These are phyloP conservation scores for Protea cynaroides DNA, from an alignment of 164 flowering plant genomes.

Conservation along the genomic window DNA sequence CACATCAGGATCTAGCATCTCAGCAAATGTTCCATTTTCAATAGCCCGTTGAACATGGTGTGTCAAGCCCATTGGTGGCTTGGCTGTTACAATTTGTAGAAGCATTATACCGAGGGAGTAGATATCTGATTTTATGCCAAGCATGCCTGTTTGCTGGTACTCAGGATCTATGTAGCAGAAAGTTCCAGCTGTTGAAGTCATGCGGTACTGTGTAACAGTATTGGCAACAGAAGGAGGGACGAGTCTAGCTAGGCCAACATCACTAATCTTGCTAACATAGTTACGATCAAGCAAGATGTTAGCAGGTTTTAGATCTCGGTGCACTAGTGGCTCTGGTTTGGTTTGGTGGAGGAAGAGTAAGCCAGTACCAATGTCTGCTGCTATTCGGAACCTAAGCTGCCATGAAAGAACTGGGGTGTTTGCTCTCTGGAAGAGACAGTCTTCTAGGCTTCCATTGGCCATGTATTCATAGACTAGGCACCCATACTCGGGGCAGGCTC, in stretches of 20 bases:
- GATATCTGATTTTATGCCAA: slow-evolving; percentile 61
- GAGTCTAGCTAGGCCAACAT: too few species aligned
- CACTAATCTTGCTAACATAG: slow-evolving; percentile 56
- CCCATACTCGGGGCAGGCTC: slow-evolving; percentile 53
- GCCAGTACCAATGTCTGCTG: slow-evolving; percentile 60
- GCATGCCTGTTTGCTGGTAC: slow-evolving; percentile 74
- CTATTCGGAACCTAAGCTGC: slow-evolving; percentile 51
- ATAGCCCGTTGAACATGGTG: slow-evolving; percentile 50
- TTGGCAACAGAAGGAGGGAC: slow-evolving; percentile 60
- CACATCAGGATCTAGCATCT: slow-evolving; percentile 43
- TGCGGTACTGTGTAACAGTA: slow-evolving; percentile 55
- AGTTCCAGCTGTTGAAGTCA: slow-evolving; percentile 75
- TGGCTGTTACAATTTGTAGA: slow-evolving; percentile 50
- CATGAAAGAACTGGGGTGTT: slow-evolving; percentile 45
- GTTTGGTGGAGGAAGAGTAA: slow-evolving; percentile 64
- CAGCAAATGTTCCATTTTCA: slow-evolving; percentile 37
- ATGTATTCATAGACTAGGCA: slow-evolving; percentile 51
- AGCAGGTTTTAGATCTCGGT: slow-evolving; percentile 64
- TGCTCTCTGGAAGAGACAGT: slow-evolving; percentile 41
- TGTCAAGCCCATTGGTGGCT: slow-evolving; percentile 61
- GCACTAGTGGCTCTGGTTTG: slow-evolving; percentile 71
- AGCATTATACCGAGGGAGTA: slow-evolving; percentile 62
- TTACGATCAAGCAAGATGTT: slow-evolving; percentile 66
- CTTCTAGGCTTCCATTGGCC: slow-evolving; percentile 70
- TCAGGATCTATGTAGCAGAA: slow-evolving; percentile 78